Evolutionary conservation across 2,329 filamentous ascomycete species (phyloP).

Genomic region (Paecilomyces formosus): DNA sequence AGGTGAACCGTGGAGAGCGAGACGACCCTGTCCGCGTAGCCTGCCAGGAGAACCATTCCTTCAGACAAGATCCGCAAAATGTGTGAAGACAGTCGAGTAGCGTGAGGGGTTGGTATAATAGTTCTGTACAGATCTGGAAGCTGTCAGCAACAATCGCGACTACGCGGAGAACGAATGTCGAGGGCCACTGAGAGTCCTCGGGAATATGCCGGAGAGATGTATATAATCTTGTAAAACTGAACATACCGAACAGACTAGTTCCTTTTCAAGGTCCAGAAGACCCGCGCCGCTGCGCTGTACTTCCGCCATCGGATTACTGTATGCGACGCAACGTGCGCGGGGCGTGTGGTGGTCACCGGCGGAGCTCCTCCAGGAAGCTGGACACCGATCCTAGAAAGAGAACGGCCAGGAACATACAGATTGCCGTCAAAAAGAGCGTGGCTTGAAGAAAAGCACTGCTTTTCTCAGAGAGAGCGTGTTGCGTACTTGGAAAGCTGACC

Average conservation of each 20-base stretch:
- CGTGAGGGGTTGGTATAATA: slow-evolving; percentile 83
- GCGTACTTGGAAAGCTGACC: neutral
- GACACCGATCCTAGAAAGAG: neutral
- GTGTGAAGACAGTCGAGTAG: slow-evolving; percentile 91
- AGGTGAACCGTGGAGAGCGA: slow-evolving; percentile 60
- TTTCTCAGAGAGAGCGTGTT: neutral
- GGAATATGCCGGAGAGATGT: neutral
- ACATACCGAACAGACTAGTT: slow-evolving; percentile 90
- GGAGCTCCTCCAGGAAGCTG: neutral
- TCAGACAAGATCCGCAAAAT: slow-evolving; percentile 90
- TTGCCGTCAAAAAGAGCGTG: neutral
- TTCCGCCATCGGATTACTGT: neutral
- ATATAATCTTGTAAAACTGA: slow-evolving; percentile 2
- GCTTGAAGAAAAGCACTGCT: neutral
- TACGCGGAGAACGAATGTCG: neutral
- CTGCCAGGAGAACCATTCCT: slow-evolving; percentile 91
- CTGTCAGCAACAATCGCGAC: slow-evolving; percentile 1
- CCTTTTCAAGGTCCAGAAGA: slow-evolving; percentile 71
- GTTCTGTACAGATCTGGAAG: slow-evolving; percentile 85
- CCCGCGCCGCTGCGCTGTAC: slow-evolving; percentile 18
- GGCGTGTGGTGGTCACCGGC: neutral
- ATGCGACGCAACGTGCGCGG: neutral
- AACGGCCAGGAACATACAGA: neutral
- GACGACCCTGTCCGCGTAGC: slow-evolving; percentile 43
- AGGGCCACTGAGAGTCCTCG: neutral